These are phyloP conservation scores for Microstegium vimineum DNA, from an alignment of 176 grass and related monocot genomes.

Conservation along the genomic window DNA sequence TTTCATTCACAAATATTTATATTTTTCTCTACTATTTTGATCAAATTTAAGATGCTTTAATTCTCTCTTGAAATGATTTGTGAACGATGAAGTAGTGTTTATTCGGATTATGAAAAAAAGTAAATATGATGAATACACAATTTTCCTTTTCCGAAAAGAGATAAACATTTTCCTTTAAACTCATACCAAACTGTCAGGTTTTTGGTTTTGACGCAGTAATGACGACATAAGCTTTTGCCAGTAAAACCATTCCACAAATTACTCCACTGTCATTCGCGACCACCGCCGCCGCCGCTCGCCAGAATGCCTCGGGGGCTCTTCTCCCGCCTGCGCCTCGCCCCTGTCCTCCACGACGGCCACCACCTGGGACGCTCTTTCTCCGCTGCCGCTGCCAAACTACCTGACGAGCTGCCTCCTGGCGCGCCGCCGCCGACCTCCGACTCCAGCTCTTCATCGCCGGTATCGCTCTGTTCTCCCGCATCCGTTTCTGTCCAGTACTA, in stretches of 20 bases:
- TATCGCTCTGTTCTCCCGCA: neutral
- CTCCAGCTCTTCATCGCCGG: conserved; percentile 79
- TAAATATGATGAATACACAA: neutral
- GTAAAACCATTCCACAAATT: neutral
- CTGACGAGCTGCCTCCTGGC: conserved; percentile 7
- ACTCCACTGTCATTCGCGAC: neutral
- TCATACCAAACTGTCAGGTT: neutral
- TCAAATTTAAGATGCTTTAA: no score
- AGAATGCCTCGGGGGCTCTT: conserved; percentile 8
- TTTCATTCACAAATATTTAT: no score
- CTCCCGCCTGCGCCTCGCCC: conserved; percentile 27
- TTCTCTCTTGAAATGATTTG: no score
- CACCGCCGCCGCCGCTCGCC: neutral
- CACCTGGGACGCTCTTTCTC: conserved; percentile 16
- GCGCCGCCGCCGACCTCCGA: conserved; percentile 39
- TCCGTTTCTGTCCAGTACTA: neutral
- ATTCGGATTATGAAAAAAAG: no score
- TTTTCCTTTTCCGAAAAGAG: neutral
- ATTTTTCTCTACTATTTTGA: no score
- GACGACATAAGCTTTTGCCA: no score
- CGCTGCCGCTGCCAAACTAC: neutral
- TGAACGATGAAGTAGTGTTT: no score
- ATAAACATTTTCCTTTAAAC: no score
- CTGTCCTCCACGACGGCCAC: conserved; percentile 2
- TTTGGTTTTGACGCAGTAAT: no score